phyloP scores from a whole-genome alignment of 2,329 filamentous ascomycete species.

The Immersiporthe knoxdaviesiana region DNA sequence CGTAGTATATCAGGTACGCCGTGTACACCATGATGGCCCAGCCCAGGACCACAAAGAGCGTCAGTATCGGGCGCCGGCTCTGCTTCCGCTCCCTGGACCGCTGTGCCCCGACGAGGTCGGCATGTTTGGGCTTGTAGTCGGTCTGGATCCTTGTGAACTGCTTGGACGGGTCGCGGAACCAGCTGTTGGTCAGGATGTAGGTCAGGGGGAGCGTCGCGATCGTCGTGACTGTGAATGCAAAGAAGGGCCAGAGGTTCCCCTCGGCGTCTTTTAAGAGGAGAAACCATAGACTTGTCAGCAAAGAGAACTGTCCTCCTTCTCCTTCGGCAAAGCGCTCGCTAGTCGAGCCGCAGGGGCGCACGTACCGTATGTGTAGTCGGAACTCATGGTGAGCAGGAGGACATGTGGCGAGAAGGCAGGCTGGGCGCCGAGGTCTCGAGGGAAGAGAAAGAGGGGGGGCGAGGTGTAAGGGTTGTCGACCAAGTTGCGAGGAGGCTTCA shows the following conservation, averaged over 20 bases:
- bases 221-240: constrained; percentile 87
- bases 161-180: constrained; percentile 70
- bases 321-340: neutral
- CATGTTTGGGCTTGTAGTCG: constrained; percentile 80
- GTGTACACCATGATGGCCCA: constrained; percentile 88
- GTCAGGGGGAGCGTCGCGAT: constrained; percentile 90
- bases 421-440: neutral
- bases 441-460: constrained; percentile 7
- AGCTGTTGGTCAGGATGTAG: constrained; percentile 82
- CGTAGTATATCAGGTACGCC: constrained; percentile 86
- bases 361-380: constrained; percentile 83
- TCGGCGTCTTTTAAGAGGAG: constrained; percentile 69
- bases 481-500: constrained; percentile 4
- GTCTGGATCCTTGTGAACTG: constrained; percentile 82
- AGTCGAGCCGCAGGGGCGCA: neutral
- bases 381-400: constrained; percentile 69
- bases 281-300: neutral
- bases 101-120: constrained; percentile 79
- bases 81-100: constrained; percentile 86
- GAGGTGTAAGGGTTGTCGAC: neutral
- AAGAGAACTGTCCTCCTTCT: neutral
- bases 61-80: constrained; percentile 85
- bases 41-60: constrained; percentile 73
- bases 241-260: constrained; percentile 99
- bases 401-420: constrained; percentile 31